These are phyloP conservation scores for Pythium dissotocum DNA, from an alignment of 352 stramenopile species.

Conservation along the genomic window DNA sequence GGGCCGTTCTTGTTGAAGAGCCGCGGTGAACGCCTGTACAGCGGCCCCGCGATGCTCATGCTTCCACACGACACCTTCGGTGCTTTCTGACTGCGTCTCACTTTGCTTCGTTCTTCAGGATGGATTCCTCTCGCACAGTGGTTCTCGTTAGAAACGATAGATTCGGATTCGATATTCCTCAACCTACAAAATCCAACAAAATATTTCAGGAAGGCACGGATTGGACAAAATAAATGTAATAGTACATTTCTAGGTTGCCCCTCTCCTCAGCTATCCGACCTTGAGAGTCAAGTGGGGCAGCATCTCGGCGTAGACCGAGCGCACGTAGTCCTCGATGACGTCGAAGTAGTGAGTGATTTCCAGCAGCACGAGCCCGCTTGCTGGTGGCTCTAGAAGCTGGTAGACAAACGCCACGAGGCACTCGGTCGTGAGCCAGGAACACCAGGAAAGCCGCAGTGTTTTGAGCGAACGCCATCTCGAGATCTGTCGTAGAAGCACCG, in stretches of 20 bases:
- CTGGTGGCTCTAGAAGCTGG: conserved; percentile 56
- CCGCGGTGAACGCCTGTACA: conserved; percentile 71
- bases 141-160: conserved; percentile 19
- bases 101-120: conserved; percentile 2
- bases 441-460: conserved; percentile 78
- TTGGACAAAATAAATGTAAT: conserved; percentile 8
- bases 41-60: conserved; percentile 68
- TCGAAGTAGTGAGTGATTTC: conserved; percentile 75
- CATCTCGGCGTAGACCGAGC: conserved; percentile 61
- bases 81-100: neutral
- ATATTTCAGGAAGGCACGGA: neutral
- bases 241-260: neutral
- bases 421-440: conserved; percentile 79
- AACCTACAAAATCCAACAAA: neutral
- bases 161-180: conserved; percentile 16
- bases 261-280: conserved; percentile 2
- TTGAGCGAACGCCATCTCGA: conserved; percentile 55
- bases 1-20: conserved; percentile 73
- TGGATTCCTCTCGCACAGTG: conserved; percentile 1
- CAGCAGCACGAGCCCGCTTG: conserved; percentile 46
- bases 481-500: conserved; percentile 50
- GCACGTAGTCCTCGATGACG: conserved; percentile 73
- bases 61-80: no score
- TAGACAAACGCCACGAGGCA: conserved; percentile 72
- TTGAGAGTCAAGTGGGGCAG: conserved; percentile 21